phyloP scores from a whole-genome alignment of 805 yeast species.

The Torulaspora microellipsoides region DNA sequence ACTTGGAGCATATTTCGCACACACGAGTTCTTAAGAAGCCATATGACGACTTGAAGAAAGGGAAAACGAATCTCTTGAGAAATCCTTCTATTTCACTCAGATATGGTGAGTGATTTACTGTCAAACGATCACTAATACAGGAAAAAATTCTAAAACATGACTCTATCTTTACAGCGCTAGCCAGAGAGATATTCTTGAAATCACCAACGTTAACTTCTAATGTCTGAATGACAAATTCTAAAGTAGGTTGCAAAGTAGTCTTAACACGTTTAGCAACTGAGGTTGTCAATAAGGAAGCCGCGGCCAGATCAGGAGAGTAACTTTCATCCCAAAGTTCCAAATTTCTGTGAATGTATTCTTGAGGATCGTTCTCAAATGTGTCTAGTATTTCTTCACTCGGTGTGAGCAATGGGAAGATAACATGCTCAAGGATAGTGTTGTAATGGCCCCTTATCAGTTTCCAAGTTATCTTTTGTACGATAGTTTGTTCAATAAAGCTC shows the following conservation, averaged over 20 bases:
- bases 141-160: conserved; percentile 79
- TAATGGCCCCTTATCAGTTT: conserved; percentile 58
- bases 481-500: conserved; percentile 56
- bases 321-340: conserved; percentile 62
- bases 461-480: conserved; percentile 63
- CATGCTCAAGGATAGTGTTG: conserved; percentile 59
- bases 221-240: conserved; percentile 53
- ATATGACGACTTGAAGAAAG: conserved; percentile 57
- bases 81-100: conserved; percentile 63
- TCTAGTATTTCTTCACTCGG: conserved; percentile 66
- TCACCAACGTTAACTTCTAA: conserved; percentile 33
- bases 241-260: conserved; percentile 53
- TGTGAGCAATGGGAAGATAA: conserved; percentile 71
- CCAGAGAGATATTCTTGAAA: conserved; percentile 34
- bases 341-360: conserved; percentile 73
- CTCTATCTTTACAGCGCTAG: conserved; percentile 63
- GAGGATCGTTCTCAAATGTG: conserved; percentile 79
- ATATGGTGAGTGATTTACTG: conserved; percentile 52
- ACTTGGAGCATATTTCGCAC: conserved; percentile 59
- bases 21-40: conserved; percentile 75
- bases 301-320: conserved; percentile 72
- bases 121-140: conserved; percentile 56
- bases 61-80: conserved; percentile 58
- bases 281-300: conserved; percentile 65
- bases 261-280: conserved; percentile 65